Conservation (phyloP, 2,329 filamentous ascomycete species). For the Trichoderma brevicompactum region DNA sequence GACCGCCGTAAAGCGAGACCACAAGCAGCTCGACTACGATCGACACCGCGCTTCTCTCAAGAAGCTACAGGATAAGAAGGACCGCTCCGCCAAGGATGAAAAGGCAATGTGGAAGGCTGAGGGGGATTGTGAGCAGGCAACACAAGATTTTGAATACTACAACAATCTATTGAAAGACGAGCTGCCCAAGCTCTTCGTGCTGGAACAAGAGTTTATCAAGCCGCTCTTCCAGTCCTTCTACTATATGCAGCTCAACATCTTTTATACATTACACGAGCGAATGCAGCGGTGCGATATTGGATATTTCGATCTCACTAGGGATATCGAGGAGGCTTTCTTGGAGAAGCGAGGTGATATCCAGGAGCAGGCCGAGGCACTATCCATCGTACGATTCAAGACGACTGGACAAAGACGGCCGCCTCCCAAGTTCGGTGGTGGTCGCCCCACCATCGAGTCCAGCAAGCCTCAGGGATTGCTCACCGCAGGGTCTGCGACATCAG, state of each 20-base stretch:
- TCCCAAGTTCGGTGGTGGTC: conserved; percentile 61
- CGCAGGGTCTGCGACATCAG: conserved; percentile 43
- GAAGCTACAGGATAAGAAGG: conserved; percentile 97
- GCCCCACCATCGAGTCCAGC: conserved; percentile 54
- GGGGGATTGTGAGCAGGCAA: conserved; percentile 85
- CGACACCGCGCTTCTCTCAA: conserved; percentile 81
- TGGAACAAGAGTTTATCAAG: conserved; percentile 94
- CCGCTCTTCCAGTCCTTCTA: conserved; percentile 99
- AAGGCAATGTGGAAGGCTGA: conserved; percentile 97
- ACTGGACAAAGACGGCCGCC: conserved; percentile 69
- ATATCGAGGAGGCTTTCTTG: conserved; percentile 89
- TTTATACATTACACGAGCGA: conserved; percentile 96
- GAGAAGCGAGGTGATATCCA: conserved; percentile 88
- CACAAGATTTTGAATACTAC: conserved; percentile 97
- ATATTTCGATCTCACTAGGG: conserved; percentile 91
- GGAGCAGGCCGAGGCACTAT: conserved; percentile 79
- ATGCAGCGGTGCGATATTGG: conserved; percentile 98
- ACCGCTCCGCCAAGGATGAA: conserved; percentile 93
- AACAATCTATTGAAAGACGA: conserved; percentile 97
- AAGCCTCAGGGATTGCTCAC: conserved; percentile 58
- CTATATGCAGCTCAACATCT: conserved; percentile 99
- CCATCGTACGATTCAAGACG: conserved; percentile 90
- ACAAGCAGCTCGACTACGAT: conserved; percentile 97
- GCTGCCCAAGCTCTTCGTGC: conserved; percentile 83
- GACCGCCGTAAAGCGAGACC: conserved; percentile 83